These are phyloP conservation scores for Yamadazyma mexicana DNA, from an alignment of 1,139 yeast genomes.

Conservation along the genomic window DNA sequence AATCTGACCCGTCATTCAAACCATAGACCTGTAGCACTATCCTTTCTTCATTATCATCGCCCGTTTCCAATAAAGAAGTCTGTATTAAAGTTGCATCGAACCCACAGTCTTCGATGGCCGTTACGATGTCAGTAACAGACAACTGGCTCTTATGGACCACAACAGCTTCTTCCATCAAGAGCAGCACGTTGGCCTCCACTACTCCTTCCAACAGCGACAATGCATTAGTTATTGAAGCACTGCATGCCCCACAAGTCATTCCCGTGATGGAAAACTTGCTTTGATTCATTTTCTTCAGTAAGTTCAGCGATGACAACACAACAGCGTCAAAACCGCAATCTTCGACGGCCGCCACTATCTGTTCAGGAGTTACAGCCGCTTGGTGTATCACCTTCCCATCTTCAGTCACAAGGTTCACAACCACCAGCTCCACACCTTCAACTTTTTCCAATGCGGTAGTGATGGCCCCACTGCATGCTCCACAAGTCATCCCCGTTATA, in stretches of 20 bases:
- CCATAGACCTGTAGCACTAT: slow-evolving; percentile 36
- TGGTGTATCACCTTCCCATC: slow-evolving; percentile 30
- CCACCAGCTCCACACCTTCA: slow-evolving; percentile 26
- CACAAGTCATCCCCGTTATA: slow-evolving; percentile 83
- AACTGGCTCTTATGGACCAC: slow-evolving; percentile 44
- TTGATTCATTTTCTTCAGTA: not conserved
- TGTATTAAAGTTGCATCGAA: slow-evolving; percentile 52
- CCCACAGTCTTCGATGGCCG: slow-evolving; percentile 71
- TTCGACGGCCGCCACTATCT: slow-evolving; percentile 24
- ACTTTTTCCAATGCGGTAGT: slow-evolving; percentile 46
- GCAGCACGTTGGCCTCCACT: slow-evolving; percentile 55
- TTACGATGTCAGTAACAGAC: slow-evolving; percentile 36
- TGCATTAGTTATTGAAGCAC: slow-evolving; percentile 36
- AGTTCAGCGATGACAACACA: slow-evolving; percentile 1
- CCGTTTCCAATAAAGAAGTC: slow-evolving; percentile 9
- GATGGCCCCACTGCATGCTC: slow-evolving; percentile 72
- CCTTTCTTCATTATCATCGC: slow-evolving; percentile 24
- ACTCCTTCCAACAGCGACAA: slow-evolving; percentile 44
- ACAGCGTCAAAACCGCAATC: slow-evolving; percentile 40
- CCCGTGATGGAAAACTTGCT: slow-evolving; percentile 19
- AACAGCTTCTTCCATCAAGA: slow-evolving; percentile 71
- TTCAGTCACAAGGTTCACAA: slow-evolving; percentile 37
- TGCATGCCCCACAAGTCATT: slow-evolving; percentile 45
- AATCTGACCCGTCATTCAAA: slow-evolving; percentile 26
- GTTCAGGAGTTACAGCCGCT: slow-evolving; percentile 7